Percentiles rank a stretch among this genome's conserved stretches.
Conservation (phyloP, 768 basidiomycete genomes). For the Leccinum longicurvipes region DNA sequence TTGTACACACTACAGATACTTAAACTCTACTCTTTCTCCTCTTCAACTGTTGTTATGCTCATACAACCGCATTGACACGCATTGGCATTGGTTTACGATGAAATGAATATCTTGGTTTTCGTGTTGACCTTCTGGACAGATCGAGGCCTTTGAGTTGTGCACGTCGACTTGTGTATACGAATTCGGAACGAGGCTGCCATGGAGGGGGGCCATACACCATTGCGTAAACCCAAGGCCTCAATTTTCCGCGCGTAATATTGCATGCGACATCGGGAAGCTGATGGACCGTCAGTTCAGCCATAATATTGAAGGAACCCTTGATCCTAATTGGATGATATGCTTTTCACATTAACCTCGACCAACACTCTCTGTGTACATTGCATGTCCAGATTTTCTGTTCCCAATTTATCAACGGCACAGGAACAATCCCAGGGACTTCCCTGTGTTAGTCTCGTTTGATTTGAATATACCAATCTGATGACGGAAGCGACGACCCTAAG, state of each 20-base stretch:
- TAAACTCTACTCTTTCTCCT: neutral
- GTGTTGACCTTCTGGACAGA: neutral
- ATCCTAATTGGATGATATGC: neutral
- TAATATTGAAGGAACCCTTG: neutral
- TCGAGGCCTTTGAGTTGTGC: neutral
- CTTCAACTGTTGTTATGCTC: neutral
- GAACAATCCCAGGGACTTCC: neutral
- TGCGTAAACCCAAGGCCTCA: neutral
- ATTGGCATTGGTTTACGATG: constrained; percentile 3
- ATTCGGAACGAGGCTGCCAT: neutral
- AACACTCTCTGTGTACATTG: too few species aligned
- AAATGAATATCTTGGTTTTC: constrained; percentile 6
- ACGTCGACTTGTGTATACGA: neutral
- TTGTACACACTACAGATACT: neutral
- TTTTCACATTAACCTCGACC: neutral
- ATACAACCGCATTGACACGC: neutral
- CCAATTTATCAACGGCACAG: neutral
- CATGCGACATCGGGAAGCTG: neutral
- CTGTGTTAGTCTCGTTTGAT: too few species aligned
- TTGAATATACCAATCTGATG: too few species aligned
- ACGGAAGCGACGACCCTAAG: too few species aligned
- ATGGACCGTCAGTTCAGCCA: too few species aligned
- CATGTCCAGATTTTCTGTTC: neutral
- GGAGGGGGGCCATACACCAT: neutral
- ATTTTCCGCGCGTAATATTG: neutral